Evolutionary conservation across 192 early-diverging fungal genomes (phyloP).

Genomic region (Coemansia sp.): DNA sequence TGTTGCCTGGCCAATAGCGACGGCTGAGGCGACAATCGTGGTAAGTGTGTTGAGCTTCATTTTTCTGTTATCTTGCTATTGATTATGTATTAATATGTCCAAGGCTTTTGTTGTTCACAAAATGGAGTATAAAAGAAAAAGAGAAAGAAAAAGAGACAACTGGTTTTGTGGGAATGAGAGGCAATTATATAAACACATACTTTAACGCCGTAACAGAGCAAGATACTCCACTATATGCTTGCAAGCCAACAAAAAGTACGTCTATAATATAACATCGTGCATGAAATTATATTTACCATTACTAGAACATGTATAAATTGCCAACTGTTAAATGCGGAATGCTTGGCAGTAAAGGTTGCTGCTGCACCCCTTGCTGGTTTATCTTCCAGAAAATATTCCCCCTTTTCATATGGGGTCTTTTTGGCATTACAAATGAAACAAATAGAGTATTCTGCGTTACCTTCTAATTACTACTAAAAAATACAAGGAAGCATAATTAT

Average conservation of each 20-base stretch:
- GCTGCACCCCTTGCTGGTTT: no score
- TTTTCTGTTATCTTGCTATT: neutral
- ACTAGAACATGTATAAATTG: neutral
- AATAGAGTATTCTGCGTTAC: no score
- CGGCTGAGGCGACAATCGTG: conserved; percentile 16
- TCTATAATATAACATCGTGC: neutral
- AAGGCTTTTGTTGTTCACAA: neutral
- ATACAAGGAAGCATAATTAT: no score
- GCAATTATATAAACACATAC: neutral
- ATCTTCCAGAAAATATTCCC: no score
- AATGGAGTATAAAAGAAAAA: neutral
- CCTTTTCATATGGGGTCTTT: no score
- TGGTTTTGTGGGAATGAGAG: neutral
- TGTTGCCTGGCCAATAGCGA: conserved; percentile 34
- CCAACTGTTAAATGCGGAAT: no score
- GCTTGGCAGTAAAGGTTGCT: no score
- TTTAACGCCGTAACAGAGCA: neutral
- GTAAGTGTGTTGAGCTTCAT: conserved; percentile 39
- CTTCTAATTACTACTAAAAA: no score
- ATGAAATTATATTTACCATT: neutral
- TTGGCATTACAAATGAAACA: no score
- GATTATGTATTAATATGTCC: neutral
- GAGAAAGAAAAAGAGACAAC: neutral
- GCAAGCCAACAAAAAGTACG: neutral
- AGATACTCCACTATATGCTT: neutral